Conservation (phyloP, 345 rosid species). For the Clarkia xantiana region DNA sequence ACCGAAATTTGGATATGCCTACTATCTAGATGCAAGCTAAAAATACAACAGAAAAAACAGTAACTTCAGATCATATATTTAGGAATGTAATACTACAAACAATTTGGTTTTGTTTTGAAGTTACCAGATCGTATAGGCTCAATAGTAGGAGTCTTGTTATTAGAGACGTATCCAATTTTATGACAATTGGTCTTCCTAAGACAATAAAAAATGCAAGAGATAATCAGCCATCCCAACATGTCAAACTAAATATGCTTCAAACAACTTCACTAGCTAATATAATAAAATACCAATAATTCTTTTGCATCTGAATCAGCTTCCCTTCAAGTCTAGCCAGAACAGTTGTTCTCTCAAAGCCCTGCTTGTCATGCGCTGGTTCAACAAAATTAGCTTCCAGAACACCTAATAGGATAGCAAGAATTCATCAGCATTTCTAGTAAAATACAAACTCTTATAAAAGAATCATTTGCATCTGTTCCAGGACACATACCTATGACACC, state of each 20-base stretch:
- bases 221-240: too few species aligned
- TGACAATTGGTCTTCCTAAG: conserved; percentile 59
- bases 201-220: not conserved
- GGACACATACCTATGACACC: conserved; percentile 60
- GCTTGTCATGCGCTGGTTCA: conserved; percentile 97
- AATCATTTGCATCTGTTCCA: not conserved
- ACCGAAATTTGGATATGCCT: too few species aligned
- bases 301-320: conserved; percentile 70
- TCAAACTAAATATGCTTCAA: not conserved
- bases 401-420: conserved; percentile 30
- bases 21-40: too few species aligned
- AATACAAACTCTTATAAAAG: not conserved
- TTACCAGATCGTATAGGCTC: conserved; percentile 30
- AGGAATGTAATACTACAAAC: too few species aligned
- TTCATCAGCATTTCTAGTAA: conserved; percentile 8
- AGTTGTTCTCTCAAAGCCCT: conserved; percentile 84
- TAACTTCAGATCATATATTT: too few species aligned
- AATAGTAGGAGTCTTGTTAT: conserved; percentile 19
- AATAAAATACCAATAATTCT: conserved; percentile 54
- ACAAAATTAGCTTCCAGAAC: conserved; percentile 90
- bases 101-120: not conserved
- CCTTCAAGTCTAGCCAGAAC: conserved; percentile 80
- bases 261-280: not conserved
- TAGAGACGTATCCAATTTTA: conserved; percentile 68
- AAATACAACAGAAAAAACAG: too few species aligned